A percentile compares a stretch with the other conserved stretches of the same genome.
Evolutionary conservation across 2,329 filamentous ascomycete species (phyloP).

Genomic region (Aspergillus arachidicola): DNA sequence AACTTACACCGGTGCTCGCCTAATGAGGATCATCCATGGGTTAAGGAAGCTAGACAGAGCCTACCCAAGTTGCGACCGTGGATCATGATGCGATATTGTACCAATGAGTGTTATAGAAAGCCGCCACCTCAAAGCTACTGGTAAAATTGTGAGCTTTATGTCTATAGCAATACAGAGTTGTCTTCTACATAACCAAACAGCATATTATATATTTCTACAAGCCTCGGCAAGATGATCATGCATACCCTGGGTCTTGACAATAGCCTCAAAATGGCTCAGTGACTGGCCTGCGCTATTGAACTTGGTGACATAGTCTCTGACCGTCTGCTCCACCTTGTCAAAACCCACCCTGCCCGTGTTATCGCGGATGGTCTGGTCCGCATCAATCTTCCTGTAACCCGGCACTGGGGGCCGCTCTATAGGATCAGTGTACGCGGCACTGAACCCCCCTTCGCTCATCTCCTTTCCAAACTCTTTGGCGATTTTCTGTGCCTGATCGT

Average conservation of each 20-base stretch:
- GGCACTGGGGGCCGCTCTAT: background rate
- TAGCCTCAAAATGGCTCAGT: background rate
- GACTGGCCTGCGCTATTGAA: background rate
- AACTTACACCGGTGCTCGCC: background rate
- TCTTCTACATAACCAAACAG: background rate
- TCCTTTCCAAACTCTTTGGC: background rate
- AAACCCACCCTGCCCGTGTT: background rate
- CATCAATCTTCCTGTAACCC: background rate
- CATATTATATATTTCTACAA: accelerated
- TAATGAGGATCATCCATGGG: background rate
- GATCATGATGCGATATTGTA: background rate
- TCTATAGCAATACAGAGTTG: background rate
- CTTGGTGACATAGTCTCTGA: background rate
- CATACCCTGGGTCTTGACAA: background rate
- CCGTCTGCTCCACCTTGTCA: background rate
- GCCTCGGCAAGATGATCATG: background rate
- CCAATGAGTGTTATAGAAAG: background rate
- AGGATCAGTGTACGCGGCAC: background rate
- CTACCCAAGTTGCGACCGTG: background rate
- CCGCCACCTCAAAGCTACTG: too few species aligned
- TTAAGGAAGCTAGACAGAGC: background rate
- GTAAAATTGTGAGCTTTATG: too few species aligned
- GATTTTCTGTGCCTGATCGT: background rate
- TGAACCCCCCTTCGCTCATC: background rate
- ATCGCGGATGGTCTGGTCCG: background rate